phyloP scores from a whole-genome alignment of 2,329 filamentous ascomycete genomes.

The Neoarthrinium moseri region DNA sequence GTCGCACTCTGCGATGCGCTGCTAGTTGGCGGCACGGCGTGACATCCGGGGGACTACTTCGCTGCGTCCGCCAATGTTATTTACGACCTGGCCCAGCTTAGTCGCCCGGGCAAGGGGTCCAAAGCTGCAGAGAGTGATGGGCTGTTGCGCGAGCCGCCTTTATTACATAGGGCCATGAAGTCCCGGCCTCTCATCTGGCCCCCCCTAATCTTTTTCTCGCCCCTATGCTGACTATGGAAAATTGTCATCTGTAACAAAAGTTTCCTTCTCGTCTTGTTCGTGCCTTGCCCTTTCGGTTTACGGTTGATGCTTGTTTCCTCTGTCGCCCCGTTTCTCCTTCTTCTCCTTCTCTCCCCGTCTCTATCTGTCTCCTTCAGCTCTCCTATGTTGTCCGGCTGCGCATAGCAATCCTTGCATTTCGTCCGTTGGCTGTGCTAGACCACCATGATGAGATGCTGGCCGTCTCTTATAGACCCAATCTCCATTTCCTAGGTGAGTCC shows the following conservation, averaged over 20 bases:
- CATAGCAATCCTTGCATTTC: conserved; percentile 17
- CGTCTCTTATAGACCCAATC: conserved; percentile 24
- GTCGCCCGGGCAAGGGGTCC: no score
- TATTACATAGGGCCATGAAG: no score
- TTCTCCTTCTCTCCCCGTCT: conserved; percentile 23
- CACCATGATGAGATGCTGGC: conserved; percentile 32
- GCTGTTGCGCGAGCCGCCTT: no score
- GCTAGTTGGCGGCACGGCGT: conserved; percentile 3
- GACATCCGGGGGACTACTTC: background rate
- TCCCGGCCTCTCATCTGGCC: conserved; percentile 8
- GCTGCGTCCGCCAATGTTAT: background rate
- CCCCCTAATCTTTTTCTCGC: conserved; percentile 21
- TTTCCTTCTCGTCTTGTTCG: conserved; percentile 15
- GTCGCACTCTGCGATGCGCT: conserved; percentile 3
- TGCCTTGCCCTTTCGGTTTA: conserved; percentile 17
- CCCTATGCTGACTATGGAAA: conserved; percentile 16
- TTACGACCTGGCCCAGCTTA: background rate
- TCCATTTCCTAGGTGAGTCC: conserved; percentile 31
- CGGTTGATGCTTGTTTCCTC: conserved; percentile 14
- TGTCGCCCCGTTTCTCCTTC: conserved; percentile 15
- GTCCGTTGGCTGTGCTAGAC: conserved; percentile 25
- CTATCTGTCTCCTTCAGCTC: no score
- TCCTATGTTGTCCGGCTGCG: conserved; percentile 18
- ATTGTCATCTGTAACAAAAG: conserved; percentile 21
- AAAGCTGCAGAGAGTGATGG: no score